Conservation (phyloP, 768 basidiomycete genomes). For the Gymnopilus junonius region DNA sequence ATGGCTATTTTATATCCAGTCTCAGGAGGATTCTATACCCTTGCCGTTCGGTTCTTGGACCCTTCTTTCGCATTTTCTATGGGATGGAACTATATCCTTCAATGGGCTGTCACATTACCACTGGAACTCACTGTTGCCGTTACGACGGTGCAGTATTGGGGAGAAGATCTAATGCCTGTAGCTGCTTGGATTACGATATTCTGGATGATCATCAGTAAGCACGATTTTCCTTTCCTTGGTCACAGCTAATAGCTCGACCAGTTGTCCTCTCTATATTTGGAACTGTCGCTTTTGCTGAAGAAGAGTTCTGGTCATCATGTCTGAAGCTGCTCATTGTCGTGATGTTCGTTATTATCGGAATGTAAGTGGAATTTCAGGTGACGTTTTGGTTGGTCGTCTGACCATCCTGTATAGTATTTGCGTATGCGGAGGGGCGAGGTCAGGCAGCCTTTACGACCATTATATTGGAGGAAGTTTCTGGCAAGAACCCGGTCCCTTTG, state of each 20-base stretch:
- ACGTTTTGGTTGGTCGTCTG: not conserved
- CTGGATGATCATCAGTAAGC: slow-evolving; percentile 43
- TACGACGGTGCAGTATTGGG: slow-evolving; percentile 50
- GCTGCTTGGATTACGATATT: slow-evolving; percentile 52
- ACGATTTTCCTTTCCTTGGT: not conserved
- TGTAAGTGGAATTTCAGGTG: slow-evolving; percentile 32
- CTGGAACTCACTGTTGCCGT: slow-evolving; percentile 51
- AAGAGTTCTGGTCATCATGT: slow-evolving; percentile 55
- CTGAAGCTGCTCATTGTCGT: slow-evolving; percentile 50
- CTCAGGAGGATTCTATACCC: slow-evolving; percentile 53
- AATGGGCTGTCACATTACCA: slow-evolving; percentile 50
- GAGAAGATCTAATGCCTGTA: slow-evolving; percentile 38
- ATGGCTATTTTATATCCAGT: slow-evolving; percentile 54
- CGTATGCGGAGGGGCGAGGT: slow-evolving; percentile 47
- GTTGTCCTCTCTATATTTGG: slow-evolving; percentile 46
- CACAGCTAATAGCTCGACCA: slow-evolving; percentile 11
- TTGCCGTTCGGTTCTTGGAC: slow-evolving; percentile 49
- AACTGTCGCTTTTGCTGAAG: slow-evolving; percentile 51
- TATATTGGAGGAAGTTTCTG: slow-evolving; percentile 45
- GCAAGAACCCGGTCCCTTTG: slow-evolving; percentile 44
- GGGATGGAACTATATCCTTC: slow-evolving; percentile 54
- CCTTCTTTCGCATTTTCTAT: slow-evolving; percentile 53
- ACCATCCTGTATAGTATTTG: slow-evolving; percentile 34
- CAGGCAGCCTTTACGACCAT: slow-evolving; percentile 36
- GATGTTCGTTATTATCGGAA: slow-evolving; percentile 50